Base-by-base conservation (phyloP, 306 rosid genomes). In the Pyrus betulifolia region DNA sequence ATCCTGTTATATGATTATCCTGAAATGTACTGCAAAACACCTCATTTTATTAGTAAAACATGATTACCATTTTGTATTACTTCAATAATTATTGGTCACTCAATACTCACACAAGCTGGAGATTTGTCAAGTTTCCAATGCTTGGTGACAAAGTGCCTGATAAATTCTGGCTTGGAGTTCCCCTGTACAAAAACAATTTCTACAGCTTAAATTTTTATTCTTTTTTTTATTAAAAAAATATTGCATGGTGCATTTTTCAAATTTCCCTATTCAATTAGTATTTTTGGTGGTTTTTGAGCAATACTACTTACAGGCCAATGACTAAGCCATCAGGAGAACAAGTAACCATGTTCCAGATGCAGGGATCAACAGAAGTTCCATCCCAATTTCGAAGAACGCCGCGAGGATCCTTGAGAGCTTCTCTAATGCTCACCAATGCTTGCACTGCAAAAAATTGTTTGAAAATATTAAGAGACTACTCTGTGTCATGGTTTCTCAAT, bases 81-180 rank as follows among this genome's bases (percentile, higher is more conserved):
- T 55, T 31, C 15, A 67, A 63, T 59, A 31, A 22, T 22, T 49
- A 74, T 21, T 25, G 79, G 35, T 63, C 58, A 85, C 99, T 51
- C 21, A 17, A 4, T 51, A 15, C 55, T 91, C 72, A 96, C 98
- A 93, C 84, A 68, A 80, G 71, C 82, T 75, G 88, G 31, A 96
- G 93, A 72, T 91, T 84, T 42, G 98, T 86, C 86, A 96, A 89
- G 82, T 88, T 91, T 77, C 91, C 92, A 23, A 96, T 85, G 88
- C 91, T 86, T 73, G 99, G 88, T 45, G 98, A 93, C 69, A 96
- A 90, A 42, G 74, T 87, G 14, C 99, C 99, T 25, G 97, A 93
- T 60, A 96, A 78, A 57, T 84, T 85, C 65, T 89, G 97, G 87
- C 96, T 91, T 71, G 97, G 97, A 84, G 86, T 84, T 79, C 93